Percentiles rank a stretch among this genome's conserved stretches.
Conservation (phyloP, 1,284 basidiomycete genomes). For the Boletus semigastroideus region DNA sequence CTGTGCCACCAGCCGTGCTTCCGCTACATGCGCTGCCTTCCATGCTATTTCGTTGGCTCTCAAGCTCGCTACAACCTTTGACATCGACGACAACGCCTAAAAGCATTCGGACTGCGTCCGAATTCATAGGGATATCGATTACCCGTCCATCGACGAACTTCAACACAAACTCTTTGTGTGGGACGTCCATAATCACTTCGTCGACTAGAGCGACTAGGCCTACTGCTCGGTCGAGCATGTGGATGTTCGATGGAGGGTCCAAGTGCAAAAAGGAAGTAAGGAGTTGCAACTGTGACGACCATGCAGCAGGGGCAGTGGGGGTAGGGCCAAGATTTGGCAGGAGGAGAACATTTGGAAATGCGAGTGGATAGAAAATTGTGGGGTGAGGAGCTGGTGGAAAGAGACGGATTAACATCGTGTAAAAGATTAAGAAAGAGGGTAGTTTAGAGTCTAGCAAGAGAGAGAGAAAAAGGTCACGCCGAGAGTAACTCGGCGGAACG, state of each 20-base stretch:
- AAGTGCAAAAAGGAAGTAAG: constrained; percentile 53
- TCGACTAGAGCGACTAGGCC: constrained; percentile 55
- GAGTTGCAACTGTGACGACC: constrained; percentile 54
- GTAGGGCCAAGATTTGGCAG: constrained; percentile 33
- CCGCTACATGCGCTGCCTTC: constrained; percentile 38
- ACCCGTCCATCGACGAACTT: constrained; percentile 55
- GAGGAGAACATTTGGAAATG: constrained; percentile 57
- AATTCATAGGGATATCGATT: constrained; percentile 49
- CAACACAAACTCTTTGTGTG: constrained; percentile 45
- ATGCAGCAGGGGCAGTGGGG: constrained; percentile 48
- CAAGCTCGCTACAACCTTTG: constrained; percentile 39
- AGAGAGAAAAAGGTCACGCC: constrained; percentile 3
- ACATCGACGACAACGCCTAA: constrained; percentile 55
- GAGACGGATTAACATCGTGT: constrained; percentile 67
- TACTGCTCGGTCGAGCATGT: constrained; percentile 65
- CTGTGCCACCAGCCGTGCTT: constrained; percentile 20
- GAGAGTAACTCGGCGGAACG: constrained; percentile 11
- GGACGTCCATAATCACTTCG: constrained; percentile 61
- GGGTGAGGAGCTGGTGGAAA: constrained; percentile 54
- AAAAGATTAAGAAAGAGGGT: constrained; percentile 25
- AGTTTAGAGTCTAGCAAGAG: constrained; percentile 23
- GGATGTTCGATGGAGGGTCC: constrained; percentile 53
- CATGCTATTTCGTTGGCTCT: constrained; percentile 29
- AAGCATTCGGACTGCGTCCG: constrained; percentile 44
- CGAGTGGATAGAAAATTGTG: constrained; percentile 70